Evolutionary conservation across 805 yeast species (phyloP), one percentile per base, ranked within the genome.

Genomic region (Groenewaldozyma tartarivorans): DNA sequence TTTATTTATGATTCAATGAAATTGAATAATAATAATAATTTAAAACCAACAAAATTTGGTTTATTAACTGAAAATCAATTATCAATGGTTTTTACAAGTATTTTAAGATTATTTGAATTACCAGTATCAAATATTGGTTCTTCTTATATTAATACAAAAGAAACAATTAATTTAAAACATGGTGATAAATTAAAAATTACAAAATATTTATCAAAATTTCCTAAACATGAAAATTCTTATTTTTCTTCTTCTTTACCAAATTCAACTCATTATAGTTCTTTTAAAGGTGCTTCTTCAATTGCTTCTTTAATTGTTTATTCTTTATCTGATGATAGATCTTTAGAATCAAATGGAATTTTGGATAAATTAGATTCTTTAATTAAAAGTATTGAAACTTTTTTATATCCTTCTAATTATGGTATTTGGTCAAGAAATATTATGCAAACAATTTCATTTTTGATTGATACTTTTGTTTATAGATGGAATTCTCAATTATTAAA

Each of bases 371-470:
- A 66, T 18, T 68, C 75, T 0, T 63, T 83, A 20, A 50, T 81
- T n/a, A 76, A 77, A 40, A 76, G 94, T 0, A 65, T 87, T 4
- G 80, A 75, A 46, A 83, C 95, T 16, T 84, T 80, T 60, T 79
- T 78, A 2, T 96, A 92, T 58, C 98, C 98, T 4, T 87, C 97
- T 0, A 88, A 88, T 57, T 60, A 69, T n/a, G 97, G 96, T 0
- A 70, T 71, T n/a, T 88, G 97, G 96, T 73, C 94, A 0, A 60
- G 71, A 20, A 64, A 79, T 3, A 72, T 90, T 22, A 70, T 94
- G 1, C 74, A 74, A 43, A 70, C 83, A 20, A 64, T 82, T n/a
- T 69, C 72, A 45, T 71, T 76, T 34, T 62, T 85, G 39, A 71
- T 78, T 0, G 58, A 52, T 19, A 39, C 50, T 27, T 60, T 61